Evolutionary conservation across 805 yeast genomes (phyloP), one percentile per base, ranked within the genome.

Genomic region (Barnettozyma salicaria): DNA sequence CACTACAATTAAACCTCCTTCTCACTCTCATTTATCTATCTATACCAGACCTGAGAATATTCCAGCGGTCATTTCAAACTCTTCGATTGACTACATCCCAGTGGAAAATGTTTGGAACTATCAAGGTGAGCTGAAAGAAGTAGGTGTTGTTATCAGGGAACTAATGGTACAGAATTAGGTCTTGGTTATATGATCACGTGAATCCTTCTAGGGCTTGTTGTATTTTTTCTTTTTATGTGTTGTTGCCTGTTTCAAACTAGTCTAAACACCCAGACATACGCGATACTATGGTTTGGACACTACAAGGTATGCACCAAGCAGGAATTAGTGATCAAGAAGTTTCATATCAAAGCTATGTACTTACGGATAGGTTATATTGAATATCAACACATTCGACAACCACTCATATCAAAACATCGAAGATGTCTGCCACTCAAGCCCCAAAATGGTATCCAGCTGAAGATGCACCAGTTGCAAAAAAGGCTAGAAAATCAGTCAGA

Each of bases 371-470:
- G 12, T 9, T 22, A 9, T 22, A 22, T 24, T 30, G 14, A 30
- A 20, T 19, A 30, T n/a, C 16, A n/a, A n/a, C n/a, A n/a, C 28
- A 21, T 34, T 28, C 19, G 19, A 19, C 11, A 12, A 29, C 19
- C 19, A 36, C 24, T 32, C 30, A 32, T 20, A 30, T 14, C 34
- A 31, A 21, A 13, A 36, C 29, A 41, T 19, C 21, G 28, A 33
- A 33, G 33, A 49, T 49, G 53, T 44, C 53, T 46, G 46, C 47
- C 27, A 44, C 48, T 30, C 49, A 72, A 72, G 90, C 92, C 64
- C 83, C 86, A 70, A 82, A 81, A 76, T 85, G 94, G 95, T 88
- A 84, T 78, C 87, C 85, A 69, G 80, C 95, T 64, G 90, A 85
- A 76, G 85, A 80, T 71, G 82, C 76, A 59, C 81, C 89, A 67